Evolutionary conservation across 192 early-diverging fungal genomes (phyloP).

Genomic region (Kappamyces sp.): DNA sequence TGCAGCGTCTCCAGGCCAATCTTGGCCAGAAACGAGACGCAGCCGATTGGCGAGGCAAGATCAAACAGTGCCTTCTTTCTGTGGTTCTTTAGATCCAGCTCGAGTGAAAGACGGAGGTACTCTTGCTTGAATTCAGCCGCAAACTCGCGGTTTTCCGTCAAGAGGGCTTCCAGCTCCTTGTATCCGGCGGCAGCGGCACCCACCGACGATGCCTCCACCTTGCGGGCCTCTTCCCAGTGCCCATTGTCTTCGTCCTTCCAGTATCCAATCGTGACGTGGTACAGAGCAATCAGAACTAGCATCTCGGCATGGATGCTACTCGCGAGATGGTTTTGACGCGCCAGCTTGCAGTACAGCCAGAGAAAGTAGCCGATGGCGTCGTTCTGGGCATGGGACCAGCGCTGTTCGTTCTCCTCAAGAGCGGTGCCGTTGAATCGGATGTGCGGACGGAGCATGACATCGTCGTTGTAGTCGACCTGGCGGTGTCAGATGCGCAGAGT

Average conservation of each 20-base stretch:
- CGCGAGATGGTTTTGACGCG: conserved; percentile 16
- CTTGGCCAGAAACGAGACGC: conserved; percentile 10
- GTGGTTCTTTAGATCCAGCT: no score
- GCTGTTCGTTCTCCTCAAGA: conserved; percentile 26
- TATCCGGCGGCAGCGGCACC: conserved; percentile 27
- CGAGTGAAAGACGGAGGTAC: no score
- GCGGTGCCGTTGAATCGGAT: conserved; percentile 32
- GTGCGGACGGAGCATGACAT: conserved; percentile 31
- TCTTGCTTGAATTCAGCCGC: conserved; percentile 11
- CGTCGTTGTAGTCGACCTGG: conserved; percentile 9
- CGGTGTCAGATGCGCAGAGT: neutral
- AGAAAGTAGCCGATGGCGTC: conserved; percentile 33
- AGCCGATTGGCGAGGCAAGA: neutral
- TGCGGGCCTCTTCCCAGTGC: conserved; percentile 35
- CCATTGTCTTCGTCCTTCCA: conserved; percentile 28
- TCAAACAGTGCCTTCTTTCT: no score
- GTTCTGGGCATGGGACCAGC: conserved; percentile 32
- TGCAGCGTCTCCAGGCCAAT: conserved; percentile 11
- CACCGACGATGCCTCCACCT: conserved; percentile 35
- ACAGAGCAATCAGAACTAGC: conserved; percentile 24
- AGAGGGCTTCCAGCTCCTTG: conserved; percentile 20
- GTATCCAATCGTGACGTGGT: conserved; percentile 18
- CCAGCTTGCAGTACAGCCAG: conserved; percentile 23
- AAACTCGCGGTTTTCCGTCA: conserved; percentile 8
- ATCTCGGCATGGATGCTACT: conserved; percentile 10